Conservation (phyloP, 495 filamentous ascomycete species). For the Penicillium manginii region DNA sequence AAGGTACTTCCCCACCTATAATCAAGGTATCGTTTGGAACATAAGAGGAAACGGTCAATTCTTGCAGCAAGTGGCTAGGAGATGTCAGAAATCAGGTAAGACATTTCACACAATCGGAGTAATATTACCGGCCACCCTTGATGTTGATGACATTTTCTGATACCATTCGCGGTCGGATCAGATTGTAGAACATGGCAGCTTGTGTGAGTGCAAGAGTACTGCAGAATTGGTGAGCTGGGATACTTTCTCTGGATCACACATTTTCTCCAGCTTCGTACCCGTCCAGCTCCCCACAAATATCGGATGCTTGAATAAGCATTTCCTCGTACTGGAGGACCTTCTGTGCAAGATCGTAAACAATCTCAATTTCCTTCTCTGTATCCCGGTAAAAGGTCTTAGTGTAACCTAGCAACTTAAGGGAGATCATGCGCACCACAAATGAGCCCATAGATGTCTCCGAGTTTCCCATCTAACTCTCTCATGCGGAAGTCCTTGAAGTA, state of each 20-base stretch:
- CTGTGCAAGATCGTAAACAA: slow-evolving; percentile 78
- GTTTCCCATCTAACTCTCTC: slow-evolving; percentile 77
- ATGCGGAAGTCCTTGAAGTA: slow-evolving; percentile 91
- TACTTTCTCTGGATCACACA: neutral
- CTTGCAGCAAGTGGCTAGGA: slow-evolving; percentile 80
- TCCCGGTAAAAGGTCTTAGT: neutral
- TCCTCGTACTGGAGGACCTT: slow-evolving; percentile 71
- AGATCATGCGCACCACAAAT: slow-evolving; percentile 68
- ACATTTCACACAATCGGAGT: neutral
- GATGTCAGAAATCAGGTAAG: slow-evolving; percentile 24
- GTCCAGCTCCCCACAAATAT: slow-evolving; percentile 85
- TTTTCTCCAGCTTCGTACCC: slow-evolving; percentile 41
- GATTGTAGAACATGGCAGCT: slow-evolving; percentile 75
- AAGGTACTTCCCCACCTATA: slow-evolving; percentile 55
- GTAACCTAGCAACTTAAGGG: neutral
- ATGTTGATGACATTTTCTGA: slow-evolving; percentile 75
- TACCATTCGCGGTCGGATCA: slow-evolving; percentile 71
- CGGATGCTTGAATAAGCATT: slow-evolving; percentile 66
- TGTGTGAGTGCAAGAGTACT: slow-evolving; percentile 82
- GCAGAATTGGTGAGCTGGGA: slow-evolving; percentile 13
- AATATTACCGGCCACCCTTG: slow-evolving; percentile 69
- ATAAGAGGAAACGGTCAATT: slow-evolving; percentile 82
- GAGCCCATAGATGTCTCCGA: slow-evolving; percentile 82
- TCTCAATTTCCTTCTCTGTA: slow-evolving; percentile 87
- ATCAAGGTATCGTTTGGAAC: slow-evolving; percentile 81